A percentile compares a stretch with the other conserved stretches of the same genome.
These are phyloP conservation scores for Citrus reticulata DNA, from an alignment of 345 rosid genomes.

Conservation along the genomic window DNA sequence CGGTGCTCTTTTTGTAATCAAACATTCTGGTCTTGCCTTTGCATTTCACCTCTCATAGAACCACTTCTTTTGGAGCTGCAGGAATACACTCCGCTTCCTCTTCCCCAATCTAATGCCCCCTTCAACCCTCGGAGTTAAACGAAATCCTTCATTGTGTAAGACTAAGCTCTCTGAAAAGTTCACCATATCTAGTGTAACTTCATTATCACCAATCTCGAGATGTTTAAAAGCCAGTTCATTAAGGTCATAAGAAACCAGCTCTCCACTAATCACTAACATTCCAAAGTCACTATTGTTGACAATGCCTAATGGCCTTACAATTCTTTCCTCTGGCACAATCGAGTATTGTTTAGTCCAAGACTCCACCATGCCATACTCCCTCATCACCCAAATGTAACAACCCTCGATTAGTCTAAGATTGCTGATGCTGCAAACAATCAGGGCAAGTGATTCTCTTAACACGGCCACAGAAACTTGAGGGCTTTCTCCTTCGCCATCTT, in stretches of 20 bases:
- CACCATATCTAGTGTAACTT: background rate
- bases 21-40: too few species aligned
- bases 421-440: background rate
- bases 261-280: background rate
- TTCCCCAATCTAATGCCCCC: background rate
- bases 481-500: background rate
- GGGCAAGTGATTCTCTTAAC: background rate
- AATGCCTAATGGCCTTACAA: background rate
- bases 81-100: background rate
- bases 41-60: background rate
- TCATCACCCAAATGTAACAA: conserved; percentile 1
- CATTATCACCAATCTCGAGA: background rate
- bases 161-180: background rate
- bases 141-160: background rate
- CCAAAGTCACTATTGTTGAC: background rate
- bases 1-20: too few species aligned
- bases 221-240: background rate
- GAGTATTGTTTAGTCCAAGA: conserved; percentile 2
- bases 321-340: background rate
- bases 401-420: background rate
- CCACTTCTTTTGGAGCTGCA: background rate
- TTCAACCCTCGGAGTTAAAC: background rate
- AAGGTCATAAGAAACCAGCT: background rate
- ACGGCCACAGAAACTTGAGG: background rate
- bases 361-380: background rate